These are phyloP conservation scores for Zarea fungicola DNA, from an alignment of 2,329 filamentous ascomycete species.

Conservation along the genomic window DNA sequence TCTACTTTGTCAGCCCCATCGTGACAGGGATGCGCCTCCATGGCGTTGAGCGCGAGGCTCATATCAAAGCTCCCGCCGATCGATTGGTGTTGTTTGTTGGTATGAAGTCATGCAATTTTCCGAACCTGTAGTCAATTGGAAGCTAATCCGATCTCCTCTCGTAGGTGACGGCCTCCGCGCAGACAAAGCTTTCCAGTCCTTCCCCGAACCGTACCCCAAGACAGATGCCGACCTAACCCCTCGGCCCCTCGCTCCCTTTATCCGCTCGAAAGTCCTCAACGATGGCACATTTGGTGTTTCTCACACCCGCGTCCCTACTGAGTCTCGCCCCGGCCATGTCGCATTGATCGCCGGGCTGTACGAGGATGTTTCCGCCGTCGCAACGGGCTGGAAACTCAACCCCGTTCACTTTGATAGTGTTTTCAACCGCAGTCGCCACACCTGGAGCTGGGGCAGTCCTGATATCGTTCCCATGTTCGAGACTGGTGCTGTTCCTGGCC, in stretches of 20 bases:
- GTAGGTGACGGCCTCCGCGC: conserved; percentile 85
- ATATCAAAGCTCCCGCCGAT: conserved; percentile 71
- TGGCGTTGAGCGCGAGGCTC: conserved; percentile 55
- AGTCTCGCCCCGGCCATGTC: conserved; percentile 93
- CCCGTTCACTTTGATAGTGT: conserved; percentile 98
- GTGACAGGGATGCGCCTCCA: conserved; percentile 91
- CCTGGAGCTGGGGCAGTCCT: conserved; percentile 98
- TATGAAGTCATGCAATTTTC: too few relatives aligned
- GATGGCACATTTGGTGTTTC: conserved; percentile 96
- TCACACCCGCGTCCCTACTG: conserved; percentile 92
- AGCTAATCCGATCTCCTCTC: conserved; percentile 7
- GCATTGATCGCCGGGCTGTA: conserved; percentile 95
- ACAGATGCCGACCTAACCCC: conserved; percentile 61
- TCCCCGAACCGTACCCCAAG: conserved; percentile 76
- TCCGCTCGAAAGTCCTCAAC: conserved; percentile 81
- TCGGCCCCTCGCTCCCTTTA: conserved; percentile 80
- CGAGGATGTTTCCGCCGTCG: conserved; percentile 95
- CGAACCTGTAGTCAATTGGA: not conserved
- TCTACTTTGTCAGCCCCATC: conserved; percentile 97
- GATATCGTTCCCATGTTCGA: conserved; percentile 98
- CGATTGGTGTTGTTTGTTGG: conserved; percentile 91
- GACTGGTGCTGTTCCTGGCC: conserved; percentile 79
- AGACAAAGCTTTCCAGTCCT: conserved; percentile 94
- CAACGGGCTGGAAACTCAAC: conserved; percentile 97
- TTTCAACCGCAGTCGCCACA: conserved; percentile 93